These are phyloP conservation scores for Monosporascus sp. DNA, from an alignment of 2,329 filamentous ascomycete species.

Conservation along the genomic window DNA sequence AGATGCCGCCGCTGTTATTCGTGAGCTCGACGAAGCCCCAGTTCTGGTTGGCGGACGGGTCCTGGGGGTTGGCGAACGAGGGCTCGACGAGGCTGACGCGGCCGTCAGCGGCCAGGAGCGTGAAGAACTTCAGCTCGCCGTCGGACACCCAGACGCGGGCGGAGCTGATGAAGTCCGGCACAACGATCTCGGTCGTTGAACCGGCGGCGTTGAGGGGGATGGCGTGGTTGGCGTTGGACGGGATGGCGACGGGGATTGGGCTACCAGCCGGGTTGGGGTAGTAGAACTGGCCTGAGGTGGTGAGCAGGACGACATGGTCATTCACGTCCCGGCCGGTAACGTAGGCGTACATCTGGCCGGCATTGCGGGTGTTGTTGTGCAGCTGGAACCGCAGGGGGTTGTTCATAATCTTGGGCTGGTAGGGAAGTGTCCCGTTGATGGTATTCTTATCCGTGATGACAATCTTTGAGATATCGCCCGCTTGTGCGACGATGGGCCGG, in stretches of 20 bases:
- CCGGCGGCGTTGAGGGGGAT: constrained; percentile 32
- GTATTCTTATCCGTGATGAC: constrained; percentile 33
- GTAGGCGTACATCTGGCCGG: constrained; percentile 32
- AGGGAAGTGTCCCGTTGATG: constrained; percentile 29
- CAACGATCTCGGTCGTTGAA: constrained; percentile 29
- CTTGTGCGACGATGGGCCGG: constrained; percentile 23
- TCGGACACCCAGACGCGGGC: constrained; percentile 38
- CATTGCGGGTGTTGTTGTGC: constrained; percentile 33
- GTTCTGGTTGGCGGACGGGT: constrained; percentile 37
- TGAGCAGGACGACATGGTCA: constrained; percentile 33
- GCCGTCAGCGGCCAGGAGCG: constrained; percentile 23
- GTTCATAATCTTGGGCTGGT: neutral
- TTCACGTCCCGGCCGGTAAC: constrained; percentile 33
- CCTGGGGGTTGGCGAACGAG: constrained; percentile 35
- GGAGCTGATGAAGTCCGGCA: constrained; percentile 34
- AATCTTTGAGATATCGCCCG: constrained; percentile 27
- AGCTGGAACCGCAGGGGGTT: constrained; percentile 23
- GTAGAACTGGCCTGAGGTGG: constrained; percentile 31
- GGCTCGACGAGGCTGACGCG: constrained; percentile 39
- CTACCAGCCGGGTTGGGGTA: constrained; percentile 30
- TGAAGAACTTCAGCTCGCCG: constrained; percentile 34
- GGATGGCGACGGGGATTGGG: constrained; percentile 25
- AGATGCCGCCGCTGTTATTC: constrained; percentile 33
- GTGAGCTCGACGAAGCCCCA: constrained; percentile 49
- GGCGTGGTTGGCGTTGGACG: constrained; percentile 22